Percentiles rank a stretch among this genome's conserved stretches.
Conservation (phyloP, 225 moss, liverwort and hornwort species). For the Marchantia paleacea region DNA sequence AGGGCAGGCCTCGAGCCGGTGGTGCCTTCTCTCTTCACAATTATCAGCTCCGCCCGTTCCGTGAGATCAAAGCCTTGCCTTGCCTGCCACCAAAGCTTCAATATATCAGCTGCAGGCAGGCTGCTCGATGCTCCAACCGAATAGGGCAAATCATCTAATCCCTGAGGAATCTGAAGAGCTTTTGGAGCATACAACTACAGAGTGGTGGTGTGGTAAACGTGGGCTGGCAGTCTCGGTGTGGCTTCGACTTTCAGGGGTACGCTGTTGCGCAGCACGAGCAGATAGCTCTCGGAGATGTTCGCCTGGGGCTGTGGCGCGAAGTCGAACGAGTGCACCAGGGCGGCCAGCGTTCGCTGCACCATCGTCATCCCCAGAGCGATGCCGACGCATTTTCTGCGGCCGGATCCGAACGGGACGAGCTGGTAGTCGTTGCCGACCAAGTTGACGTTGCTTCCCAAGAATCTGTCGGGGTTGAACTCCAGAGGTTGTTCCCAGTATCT, state of each 20-base stretch:
- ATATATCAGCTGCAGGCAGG: no score
- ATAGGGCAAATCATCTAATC: no score
- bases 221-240: conserved; percentile 24
- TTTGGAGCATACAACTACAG: background rate
- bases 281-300: conserved; percentile 32
- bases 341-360: conserved; percentile 40
- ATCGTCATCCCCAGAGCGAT: conserved; percentile 49
- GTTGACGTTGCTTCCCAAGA: conserved; percentile 25
- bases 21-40: no score
- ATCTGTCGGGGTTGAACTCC: conserved; percentile 48
- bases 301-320: conserved; percentile 31
- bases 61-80: no score
- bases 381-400: conserved; percentile 72
- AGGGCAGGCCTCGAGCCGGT: no score
- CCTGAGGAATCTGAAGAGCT: no score
- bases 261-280: conserved; percentile 30
- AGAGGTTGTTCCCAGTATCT: conserved; percentile 38
- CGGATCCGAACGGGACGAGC: conserved; percentile 60
- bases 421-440: conserved; percentile 38
- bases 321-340: conserved; percentile 44
- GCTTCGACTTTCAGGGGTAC: conserved; percentile 25
- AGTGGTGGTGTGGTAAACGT: conserved; percentile 4
- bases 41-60: no score
- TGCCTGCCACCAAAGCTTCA: no score
- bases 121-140: no score